Conservation (phyloP, 768 basidiomycete species). For the Trametes coccinea region DNA sequence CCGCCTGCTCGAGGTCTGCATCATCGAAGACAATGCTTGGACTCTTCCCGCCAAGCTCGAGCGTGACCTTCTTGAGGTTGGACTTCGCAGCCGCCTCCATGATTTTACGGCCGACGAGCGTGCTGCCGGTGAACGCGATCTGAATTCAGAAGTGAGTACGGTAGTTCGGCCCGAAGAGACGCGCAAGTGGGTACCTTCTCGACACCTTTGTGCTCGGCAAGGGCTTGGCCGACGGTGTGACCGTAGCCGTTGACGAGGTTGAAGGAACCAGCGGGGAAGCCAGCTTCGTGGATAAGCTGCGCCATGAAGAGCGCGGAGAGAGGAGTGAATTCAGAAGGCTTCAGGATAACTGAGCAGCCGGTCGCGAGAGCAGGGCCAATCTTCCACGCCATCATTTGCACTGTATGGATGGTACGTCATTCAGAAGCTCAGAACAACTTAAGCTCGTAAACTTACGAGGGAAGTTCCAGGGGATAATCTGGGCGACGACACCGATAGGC, state of each 20-base stretch:
- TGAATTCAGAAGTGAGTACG: conserved; percentile 4
- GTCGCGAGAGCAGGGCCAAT: conserved; percentile 64
- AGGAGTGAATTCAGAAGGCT: conserved; percentile 68
- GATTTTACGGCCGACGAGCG: conserved; percentile 61
- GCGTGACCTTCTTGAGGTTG: conserved; percentile 70
- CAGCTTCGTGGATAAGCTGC: conserved; percentile 53
- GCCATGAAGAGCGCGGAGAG: conserved; percentile 50
- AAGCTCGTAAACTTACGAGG: conserved; percentile 37
- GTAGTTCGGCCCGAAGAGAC: background rate
- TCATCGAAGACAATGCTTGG: conserved; percentile 64
- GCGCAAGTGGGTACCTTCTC: conserved; percentile 43
- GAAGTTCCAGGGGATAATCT: conserved; percentile 73
- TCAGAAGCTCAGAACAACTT: background rate
- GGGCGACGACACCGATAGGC: conserved; percentile 55
- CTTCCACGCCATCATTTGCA: conserved; percentile 62
- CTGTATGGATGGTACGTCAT: conserved; percentile 18
- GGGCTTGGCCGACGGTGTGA: conserved; percentile 53
- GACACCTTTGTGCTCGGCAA: conserved; percentile 55
- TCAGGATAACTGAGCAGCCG: conserved; percentile 61
- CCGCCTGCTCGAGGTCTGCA: conserved; percentile 57
- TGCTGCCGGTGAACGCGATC: conserved; percentile 74
- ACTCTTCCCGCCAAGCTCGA: conserved; percentile 76
- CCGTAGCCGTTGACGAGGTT: conserved; percentile 63
- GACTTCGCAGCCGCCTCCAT: conserved; percentile 58
- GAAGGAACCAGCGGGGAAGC: conserved; percentile 63